Percentiles rank a stretch among this genome's conserved stretches.
Conservation (phyloP, 164 flowering plant species). For the Liquidambar formosana region DNA sequence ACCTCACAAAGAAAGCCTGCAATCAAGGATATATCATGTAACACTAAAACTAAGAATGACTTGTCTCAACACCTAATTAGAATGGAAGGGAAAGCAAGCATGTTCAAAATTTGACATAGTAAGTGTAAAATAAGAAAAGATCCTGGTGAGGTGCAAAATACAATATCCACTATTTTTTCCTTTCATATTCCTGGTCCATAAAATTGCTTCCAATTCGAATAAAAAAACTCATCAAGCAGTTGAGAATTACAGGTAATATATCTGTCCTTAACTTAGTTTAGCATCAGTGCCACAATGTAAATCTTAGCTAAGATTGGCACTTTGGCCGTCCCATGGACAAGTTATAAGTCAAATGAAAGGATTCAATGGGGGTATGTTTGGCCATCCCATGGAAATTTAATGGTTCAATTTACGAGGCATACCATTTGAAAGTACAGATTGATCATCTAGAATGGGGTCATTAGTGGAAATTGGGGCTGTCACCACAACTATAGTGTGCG, state of each 20-base stretch:
- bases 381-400: too few relatives aligned
- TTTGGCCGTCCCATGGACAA: too few relatives aligned
- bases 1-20: background rate
- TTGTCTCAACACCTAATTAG: background rate
- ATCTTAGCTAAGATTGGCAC: too few relatives aligned
- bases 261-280: background rate
- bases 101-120: background rate
- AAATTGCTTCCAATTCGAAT: background rate
- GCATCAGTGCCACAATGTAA: too few relatives aligned
- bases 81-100: background rate
- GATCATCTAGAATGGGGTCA: too few relatives aligned
- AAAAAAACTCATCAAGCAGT: background rate
- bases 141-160: background rate
- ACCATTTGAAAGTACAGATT: too few relatives aligned
- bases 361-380: too few relatives aligned
- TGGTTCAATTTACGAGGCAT: too few relatives aligned
- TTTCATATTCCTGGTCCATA: background rate
- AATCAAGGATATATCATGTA: background rate
- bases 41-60: background rate
- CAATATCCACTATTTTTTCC: background rate
- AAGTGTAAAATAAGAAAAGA: background rate
- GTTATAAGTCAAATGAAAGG: too few relatives aligned
- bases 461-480: too few relatives aligned
- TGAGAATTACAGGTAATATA: background rate
- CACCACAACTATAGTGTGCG: too few relatives aligned